Evolutionary conservation across 2,329 filamentous ascomycete species (phyloP).

Genomic region (Colletotrichum eremochloae): DNA sequence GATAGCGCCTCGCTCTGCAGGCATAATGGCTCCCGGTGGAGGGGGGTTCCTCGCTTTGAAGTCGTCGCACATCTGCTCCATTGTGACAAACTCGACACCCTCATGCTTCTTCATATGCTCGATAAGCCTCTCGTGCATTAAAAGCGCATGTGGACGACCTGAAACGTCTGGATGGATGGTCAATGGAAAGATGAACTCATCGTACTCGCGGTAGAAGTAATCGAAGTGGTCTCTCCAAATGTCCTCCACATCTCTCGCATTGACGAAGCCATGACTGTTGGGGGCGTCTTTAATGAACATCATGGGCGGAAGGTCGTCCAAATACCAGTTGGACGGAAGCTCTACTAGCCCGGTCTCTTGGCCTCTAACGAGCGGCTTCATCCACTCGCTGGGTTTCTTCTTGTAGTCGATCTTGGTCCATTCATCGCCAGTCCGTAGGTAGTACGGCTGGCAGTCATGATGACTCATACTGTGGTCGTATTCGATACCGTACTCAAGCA

Average conservation of each 20-base stretch:
- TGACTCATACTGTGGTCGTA: slow-evolving; percentile 78
- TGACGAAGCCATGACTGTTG: slow-evolving; percentile 74
- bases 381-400: slow-evolving; percentile 73
- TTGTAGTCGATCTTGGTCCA: slow-evolving; percentile 79
- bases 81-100: slow-evolving; percentile 75
- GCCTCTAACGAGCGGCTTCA: slow-evolving; percentile 73
- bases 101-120: slow-evolving; percentile 75
- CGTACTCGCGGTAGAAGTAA: slow-evolving; percentile 82
- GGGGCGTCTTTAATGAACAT: slow-evolving; percentile 78
- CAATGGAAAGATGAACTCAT: slow-evolving; percentile 83
- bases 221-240: slow-evolving; percentile 77
- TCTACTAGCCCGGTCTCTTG: slow-evolving; percentile 74
- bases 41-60: slow-evolving; percentile 76
- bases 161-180: slow-evolving; percentile 82
- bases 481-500: slow-evolving; percentile 76
- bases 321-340: slow-evolving; percentile 75
- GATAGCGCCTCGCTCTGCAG: slow-evolving; percentile 66
- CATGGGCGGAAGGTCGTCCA: slow-evolving; percentile 76
- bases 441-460: slow-evolving; percentile 75
- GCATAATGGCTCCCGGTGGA: slow-evolving; percentile 71
- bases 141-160: slow-evolving; percentile 77
- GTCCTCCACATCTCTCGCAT: slow-evolving; percentile 71
- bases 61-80: slow-evolving; percentile 79
- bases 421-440: slow-evolving; percentile 71
- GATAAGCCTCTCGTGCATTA: slow-evolving; percentile 80